Evolutionary conservation across 495 filamentous ascomycete species (phyloP).

Genomic region (Collariella sp.): DNA sequence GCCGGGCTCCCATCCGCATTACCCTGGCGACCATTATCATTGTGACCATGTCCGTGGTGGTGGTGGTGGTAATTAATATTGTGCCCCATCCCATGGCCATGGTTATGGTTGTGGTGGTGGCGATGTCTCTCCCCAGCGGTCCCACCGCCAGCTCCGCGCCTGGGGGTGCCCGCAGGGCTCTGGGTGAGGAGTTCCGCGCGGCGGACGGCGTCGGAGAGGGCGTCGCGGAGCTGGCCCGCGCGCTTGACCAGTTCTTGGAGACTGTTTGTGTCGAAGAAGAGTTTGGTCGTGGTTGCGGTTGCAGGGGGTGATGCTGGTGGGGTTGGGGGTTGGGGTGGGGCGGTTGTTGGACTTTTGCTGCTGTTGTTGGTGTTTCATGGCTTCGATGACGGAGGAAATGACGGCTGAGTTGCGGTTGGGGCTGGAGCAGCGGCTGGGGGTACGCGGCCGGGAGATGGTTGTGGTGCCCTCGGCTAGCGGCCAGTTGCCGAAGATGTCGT

Average conservation of each 20-base stretch:
- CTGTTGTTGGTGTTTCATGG: constrained; percentile 59
- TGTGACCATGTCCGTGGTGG: too few relatives aligned
- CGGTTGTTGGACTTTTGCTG: constrained; percentile 34
- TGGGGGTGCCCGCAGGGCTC: constrained; percentile 47
- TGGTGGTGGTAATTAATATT: too few relatives aligned
- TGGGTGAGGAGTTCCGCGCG: constrained; percentile 66
- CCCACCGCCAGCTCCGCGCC: too few relatives aligned
- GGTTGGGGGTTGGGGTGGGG: constrained; percentile 39
- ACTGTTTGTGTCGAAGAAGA: constrained; percentile 86
- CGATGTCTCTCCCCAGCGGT: constrained; percentile 13
- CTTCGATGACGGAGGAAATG: constrained; percentile 64
- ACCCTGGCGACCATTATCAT: too few relatives aligned
- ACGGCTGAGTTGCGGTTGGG: constrained; percentile 49
- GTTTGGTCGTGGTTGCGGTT: too few relatives aligned
- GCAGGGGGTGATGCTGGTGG: too few relatives aligned
- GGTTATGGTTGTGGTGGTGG: constrained; percentile 24
- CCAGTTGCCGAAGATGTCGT: constrained; percentile 53
- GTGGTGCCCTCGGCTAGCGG: constrained; percentile 28
- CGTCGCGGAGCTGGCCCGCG: constrained; percentile 65
- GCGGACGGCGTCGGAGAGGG: constrained; percentile 66
- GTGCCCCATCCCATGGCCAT: too few relatives aligned
- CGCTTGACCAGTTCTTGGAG: constrained; percentile 79
- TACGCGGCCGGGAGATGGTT: constrained; percentile 28
- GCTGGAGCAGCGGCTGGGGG: constrained; percentile 28
- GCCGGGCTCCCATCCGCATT: constrained; percentile 51